These are phyloP conservation scores for Pestalotiopsis sp. DNA, from an alignment of 2,329 filamentous ascomycete genomes.

Conservation along the genomic window DNA sequence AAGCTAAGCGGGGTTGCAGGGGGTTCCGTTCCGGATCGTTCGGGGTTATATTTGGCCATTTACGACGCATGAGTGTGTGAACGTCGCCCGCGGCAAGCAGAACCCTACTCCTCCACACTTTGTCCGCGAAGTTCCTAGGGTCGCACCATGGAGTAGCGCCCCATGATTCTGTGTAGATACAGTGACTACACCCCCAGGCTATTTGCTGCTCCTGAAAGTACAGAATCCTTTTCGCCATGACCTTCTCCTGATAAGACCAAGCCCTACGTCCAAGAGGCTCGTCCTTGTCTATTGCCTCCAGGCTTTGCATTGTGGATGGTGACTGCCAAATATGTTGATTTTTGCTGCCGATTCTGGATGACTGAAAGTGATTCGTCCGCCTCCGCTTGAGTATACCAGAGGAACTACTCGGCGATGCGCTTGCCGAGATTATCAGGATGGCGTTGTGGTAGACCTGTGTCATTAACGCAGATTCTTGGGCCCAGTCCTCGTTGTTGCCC, in stretches of 20 bases:
- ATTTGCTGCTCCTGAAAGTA: neutral
- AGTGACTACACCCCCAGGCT: neutral
- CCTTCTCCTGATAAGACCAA: neutral
- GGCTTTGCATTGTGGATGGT: neutral
- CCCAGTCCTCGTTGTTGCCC: conserved; percentile 15
- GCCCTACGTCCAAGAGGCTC: neutral
- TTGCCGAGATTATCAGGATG: neutral
- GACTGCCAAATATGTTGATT: neutral
- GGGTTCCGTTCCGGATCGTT: neutral
- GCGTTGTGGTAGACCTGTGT: neutral
- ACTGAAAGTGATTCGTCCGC: neutral
- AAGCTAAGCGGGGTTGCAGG: neutral
- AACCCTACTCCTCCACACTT: neutral
- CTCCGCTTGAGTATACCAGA: neutral
- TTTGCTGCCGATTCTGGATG: neutral
- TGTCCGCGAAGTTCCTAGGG: neutral
- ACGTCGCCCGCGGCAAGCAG: neutral
- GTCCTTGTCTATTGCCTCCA: neutral
- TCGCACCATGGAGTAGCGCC: neutral
- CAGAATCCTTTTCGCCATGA: neutral
- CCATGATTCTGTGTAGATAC: neutral
- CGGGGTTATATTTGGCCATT: neutral
- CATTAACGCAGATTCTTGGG: neutral
- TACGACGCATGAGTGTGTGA: neutral
- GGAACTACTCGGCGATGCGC: neutral